Evolutionary conservation across 805 yeast species (phyloP).

Genomic region (Candida ascalaphidarum): DNA sequence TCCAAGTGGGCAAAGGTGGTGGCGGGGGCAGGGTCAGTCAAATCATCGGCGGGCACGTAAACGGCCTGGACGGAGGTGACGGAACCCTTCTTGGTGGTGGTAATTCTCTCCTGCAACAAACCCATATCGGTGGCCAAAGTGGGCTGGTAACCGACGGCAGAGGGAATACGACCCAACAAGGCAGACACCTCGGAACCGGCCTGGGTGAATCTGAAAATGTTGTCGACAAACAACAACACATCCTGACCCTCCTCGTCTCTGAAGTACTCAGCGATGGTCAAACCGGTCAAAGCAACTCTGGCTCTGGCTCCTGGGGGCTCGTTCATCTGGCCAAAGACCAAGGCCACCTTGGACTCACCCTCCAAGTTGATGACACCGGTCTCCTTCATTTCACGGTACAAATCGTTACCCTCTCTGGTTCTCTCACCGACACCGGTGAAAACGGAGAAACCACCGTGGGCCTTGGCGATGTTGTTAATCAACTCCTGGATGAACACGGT

Average conservation of each 20-base stretch:
- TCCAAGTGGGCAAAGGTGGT: constrained; percentile 99
- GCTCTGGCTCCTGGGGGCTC: constrained; percentile 99
- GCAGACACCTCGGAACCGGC: constrained; percentile 99
- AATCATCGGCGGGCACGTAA: constrained; percentile 99
- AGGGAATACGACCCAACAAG: constrained; percentile 99
- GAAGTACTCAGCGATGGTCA: constrained; percentile 99
- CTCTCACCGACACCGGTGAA: constrained; percentile 99
- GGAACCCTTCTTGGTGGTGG: constrained; percentile 99
- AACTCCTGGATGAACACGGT: constrained; percentile 99
- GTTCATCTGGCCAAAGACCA: constrained; percentile 99
- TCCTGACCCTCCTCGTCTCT: constrained; percentile 99
- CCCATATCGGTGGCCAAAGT: constrained; percentile 99
- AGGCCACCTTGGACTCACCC: constrained; percentile 99
- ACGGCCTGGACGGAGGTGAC: constrained; percentile 99
- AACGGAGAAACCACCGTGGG: constrained; percentile 99
- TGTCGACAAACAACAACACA: constrained; percentile 97
- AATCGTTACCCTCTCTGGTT: constrained; percentile 99
- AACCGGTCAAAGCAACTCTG: constrained; percentile 99
- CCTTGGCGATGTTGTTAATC: constrained; percentile 99
- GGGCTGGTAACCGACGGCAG: constrained; percentile 99
- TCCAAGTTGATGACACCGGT: constrained; percentile 99
- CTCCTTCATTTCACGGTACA: constrained; percentile 99
- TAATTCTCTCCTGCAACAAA: constrained; percentile 98
- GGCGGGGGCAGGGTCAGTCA: constrained; percentile 99
- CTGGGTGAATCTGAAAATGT: constrained; percentile 99